Conservation (phyloP, 495 filamentous ascomycete species). For the Trichoderma reesei region DNA sequence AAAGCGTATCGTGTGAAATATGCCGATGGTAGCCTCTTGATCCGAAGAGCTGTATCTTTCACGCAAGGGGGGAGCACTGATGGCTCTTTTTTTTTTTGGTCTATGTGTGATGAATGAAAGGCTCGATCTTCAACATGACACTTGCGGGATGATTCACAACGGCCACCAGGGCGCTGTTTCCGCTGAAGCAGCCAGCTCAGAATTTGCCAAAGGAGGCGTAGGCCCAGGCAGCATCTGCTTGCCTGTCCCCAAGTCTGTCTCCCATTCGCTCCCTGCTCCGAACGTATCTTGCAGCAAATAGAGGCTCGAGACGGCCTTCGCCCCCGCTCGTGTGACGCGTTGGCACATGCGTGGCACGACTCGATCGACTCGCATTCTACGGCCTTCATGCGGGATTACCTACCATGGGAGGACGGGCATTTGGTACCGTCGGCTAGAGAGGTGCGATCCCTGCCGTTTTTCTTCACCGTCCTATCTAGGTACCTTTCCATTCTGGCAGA, state of each 20-base stretch:
- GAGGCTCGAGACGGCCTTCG: background rate
- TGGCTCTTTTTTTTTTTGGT: no score
- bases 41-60: no score
- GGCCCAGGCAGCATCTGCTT: background rate
- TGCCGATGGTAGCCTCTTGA: no score
- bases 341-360: constrained; percentile 8
- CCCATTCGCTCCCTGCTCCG: constrained; percentile 10
- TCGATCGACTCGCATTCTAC: background rate
- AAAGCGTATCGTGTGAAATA: no score
- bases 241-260: background rate
- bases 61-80: no score
- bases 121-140: no score
- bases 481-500: no score
- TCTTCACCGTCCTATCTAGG: no score
- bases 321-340: constrained; percentile 5
- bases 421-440: no score
- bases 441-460: no score
- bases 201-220: background rate
- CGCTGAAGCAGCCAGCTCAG: background rate
- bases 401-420: no score
- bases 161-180: background rate
- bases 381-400: constrained; percentile 4
- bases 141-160: no score
- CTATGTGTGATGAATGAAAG: background rate
- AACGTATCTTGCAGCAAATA: background rate